Conservation (phyloP, 495 filamentous ascomycete species). For the Hyaloscypha finlandica region DNA sequence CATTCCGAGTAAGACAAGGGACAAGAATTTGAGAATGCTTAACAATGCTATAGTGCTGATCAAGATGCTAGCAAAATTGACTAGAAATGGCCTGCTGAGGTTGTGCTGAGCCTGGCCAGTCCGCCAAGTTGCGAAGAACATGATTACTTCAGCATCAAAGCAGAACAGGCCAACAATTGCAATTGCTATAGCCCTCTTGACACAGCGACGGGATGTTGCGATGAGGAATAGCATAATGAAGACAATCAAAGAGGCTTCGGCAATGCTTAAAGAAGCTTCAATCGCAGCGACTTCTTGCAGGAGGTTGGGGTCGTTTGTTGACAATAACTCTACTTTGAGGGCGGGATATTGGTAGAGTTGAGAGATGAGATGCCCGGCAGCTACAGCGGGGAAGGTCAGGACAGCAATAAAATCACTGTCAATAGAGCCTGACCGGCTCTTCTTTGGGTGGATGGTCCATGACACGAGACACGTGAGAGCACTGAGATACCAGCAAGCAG, state of each 20-base stretch:
- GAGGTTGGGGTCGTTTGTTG: no score
- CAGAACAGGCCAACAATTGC: not conserved
- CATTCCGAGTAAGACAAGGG: no score
- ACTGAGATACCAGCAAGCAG: slow-evolving; percentile 30
- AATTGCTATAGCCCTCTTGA: not conserved
- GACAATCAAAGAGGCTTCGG: not conserved
- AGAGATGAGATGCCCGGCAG: not conserved
- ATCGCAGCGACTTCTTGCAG: no score
- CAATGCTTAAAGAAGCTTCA: not conserved
- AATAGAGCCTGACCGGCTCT: not conserved
- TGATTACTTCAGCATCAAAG: not conserved
- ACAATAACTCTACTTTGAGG: no score
- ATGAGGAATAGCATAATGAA: not conserved
- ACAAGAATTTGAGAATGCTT: no score
- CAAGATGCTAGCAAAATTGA: no score
- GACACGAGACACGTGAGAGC: slow-evolving; percentile 22
- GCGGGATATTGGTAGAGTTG: not conserved
- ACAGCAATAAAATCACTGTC: not conserved
- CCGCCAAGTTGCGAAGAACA: not conserved
- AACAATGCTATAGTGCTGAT: no score
- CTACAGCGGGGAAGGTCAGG: not conserved
- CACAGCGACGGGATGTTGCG: not conserved
- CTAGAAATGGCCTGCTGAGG: no score
- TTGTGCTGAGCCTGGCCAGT: no score
- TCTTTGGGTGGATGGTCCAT: slow-evolving; percentile 1